Conservation (phyloP, 768 basidiomycete species). For the Amanita inopinata region DNA sequence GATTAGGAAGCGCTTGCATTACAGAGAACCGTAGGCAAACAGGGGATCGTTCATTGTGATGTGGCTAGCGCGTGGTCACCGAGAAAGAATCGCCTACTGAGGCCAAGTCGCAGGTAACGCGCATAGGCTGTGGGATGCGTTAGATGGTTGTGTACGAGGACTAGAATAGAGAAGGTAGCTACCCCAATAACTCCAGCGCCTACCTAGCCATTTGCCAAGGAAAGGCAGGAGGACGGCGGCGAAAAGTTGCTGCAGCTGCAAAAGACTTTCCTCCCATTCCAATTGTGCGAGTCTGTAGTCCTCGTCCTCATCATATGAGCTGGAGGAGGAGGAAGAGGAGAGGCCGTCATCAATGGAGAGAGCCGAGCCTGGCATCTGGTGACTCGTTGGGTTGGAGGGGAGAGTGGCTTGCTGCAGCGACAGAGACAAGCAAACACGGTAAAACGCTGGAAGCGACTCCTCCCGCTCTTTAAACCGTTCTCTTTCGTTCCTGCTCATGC, state of each 20-base stretch:
- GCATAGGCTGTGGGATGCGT: slow-evolving; percentile 43
- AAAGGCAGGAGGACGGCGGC: slow-evolving; percentile 76
- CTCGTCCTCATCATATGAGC: slow-evolving; percentile 56
- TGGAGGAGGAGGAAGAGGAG: slow-evolving; percentile 39
- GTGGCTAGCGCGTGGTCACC: slow-evolving; percentile 14
- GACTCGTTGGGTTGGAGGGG: slow-evolving; percentile 10
- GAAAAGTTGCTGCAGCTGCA: slow-evolving; percentile 75
- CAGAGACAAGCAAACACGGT: slow-evolving; percentile 6
- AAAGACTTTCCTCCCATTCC: slow-evolving; percentile 89
- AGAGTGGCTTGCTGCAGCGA: background rate
- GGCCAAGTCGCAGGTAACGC: slow-evolving; percentile 59
- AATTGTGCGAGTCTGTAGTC: slow-evolving; percentile 72
- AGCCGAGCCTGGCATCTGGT: slow-evolving; percentile 51
- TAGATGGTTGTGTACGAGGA: background rate
- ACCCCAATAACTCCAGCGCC: slow-evolving; percentile 85
- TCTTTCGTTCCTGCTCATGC: slow-evolving; percentile 27
- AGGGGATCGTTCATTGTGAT: background rate
- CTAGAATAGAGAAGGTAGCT: slow-evolving; percentile 20
- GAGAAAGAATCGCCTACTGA: slow-evolving; percentile 55
- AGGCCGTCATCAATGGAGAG: slow-evolving; percentile 53
- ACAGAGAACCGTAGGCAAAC: background rate
- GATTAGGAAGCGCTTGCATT: slow-evolving; percentile 28
- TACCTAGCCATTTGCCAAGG: slow-evolving; percentile 81
- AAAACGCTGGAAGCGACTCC: background rate
- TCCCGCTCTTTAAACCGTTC: background rate